A percentile compares a stretch with the other conserved stretches of the same genome.
Conservation (phyloP, 345 rosid genomes). For the Viola odorata region DNA sequence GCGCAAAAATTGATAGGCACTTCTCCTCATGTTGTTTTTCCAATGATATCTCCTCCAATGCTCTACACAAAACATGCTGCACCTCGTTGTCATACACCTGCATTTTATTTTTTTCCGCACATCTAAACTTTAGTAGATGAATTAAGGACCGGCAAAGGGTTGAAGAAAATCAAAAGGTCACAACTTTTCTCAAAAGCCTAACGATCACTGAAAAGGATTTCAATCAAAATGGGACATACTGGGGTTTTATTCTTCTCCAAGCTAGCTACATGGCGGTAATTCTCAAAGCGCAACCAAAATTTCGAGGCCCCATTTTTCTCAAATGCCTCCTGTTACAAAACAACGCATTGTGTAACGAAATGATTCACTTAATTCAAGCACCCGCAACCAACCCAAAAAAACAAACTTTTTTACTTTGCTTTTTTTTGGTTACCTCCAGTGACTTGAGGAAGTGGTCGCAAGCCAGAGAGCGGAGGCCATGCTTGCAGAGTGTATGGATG, state of each 20-base stretch:
- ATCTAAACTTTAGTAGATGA: too few species aligned
- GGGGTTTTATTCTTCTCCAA: slow-evolving; percentile 23
- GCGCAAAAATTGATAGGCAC: slow-evolving; percentile 52
- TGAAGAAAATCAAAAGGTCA: too few species aligned
- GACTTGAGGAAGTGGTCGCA: slow-evolving; percentile 64
- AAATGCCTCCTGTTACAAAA: slow-evolving; percentile 50
- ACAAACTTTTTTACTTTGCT: background rate
- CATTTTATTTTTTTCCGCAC: slow-evolving; percentile 20
- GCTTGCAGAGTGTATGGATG: slow-evolving; percentile 56
- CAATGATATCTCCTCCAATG: slow-evolving; percentile 56
- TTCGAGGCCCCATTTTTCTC: slow-evolving; percentile 46
- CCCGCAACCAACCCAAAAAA: background rate
- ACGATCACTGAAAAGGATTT: too few species aligned
- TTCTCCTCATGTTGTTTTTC: slow-evolving; percentile 66
- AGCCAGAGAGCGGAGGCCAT: slow-evolving; percentile 67
- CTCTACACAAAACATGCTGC: slow-evolving; percentile 54
- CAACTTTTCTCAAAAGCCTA: too few species aligned
- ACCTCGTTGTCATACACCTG: slow-evolving; percentile 49
- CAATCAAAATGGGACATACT: too few species aligned
- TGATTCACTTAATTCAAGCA: background rate
- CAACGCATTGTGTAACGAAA: background rate
- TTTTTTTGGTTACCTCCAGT: slow-evolving; percentile 50
- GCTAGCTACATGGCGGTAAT: slow-evolving; percentile 25
- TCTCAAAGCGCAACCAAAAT: slow-evolving; percentile 76
- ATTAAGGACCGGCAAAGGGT: too few species aligned